A percentile compares a stretch with the other conserved stretches of the same genome.
Conservation (phyloP, 2,329 filamentous ascomycete species). For the Sclerotinia minor region DNA sequence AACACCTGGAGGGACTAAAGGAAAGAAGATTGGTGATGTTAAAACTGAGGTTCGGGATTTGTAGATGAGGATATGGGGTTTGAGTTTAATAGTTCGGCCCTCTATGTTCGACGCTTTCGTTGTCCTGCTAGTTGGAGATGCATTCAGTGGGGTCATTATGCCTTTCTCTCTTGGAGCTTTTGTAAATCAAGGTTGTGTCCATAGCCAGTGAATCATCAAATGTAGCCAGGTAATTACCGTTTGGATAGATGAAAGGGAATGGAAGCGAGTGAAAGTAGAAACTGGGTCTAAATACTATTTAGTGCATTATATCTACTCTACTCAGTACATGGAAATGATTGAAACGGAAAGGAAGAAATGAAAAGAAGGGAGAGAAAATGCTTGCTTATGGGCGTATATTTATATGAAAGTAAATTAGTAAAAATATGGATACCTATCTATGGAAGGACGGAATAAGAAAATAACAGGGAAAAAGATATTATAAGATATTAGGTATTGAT, state of each 20-base stretch:
- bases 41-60: slow-evolving; percentile 28
- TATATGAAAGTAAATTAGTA: background rate
- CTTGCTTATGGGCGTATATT: background rate
- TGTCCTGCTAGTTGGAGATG: background rate
- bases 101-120: background rate
- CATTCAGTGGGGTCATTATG: background rate
- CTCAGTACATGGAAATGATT: background rate
- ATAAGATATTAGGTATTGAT: too few relatives aligned
- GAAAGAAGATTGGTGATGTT: slow-evolving; percentile 36
- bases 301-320: slow-evolving; percentile 6
- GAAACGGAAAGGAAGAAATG: background rate
- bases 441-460: background rate
- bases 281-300: background rate
- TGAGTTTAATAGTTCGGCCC: too few relatives aligned
- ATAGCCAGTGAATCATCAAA: background rate
- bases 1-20: slow-evolving; percentile 35
- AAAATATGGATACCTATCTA: background rate
- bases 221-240: background rate
- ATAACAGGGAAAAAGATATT: too few relatives aligned
- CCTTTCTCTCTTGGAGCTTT: background rate
- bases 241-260: background rate
- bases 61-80: slow-evolving; percentile 18
- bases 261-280: background rate
- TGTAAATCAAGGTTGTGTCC: background rate
- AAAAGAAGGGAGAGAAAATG: background rate